phyloP scores from a whole-genome alignment of 306 rosid species.

The Vicia faba region DNA sequence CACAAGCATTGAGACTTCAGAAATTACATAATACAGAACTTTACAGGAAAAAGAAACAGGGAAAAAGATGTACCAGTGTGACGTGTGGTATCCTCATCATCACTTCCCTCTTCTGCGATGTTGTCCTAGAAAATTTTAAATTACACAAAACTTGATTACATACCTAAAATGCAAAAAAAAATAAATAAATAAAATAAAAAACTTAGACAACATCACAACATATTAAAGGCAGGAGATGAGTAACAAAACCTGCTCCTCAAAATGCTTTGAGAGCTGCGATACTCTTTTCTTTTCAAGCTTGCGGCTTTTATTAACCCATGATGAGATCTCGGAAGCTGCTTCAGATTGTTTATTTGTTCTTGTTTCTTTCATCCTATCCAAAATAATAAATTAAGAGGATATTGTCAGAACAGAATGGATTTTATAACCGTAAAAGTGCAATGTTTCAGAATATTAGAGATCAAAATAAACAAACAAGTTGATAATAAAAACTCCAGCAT shows the following conservation, averaged over 20 bases:
- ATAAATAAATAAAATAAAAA: not conserved
- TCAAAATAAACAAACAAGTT: slow-evolving; percentile 30
- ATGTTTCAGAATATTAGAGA: slow-evolving; percentile 14
- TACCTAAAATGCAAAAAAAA: slow-evolving; percentile 22
- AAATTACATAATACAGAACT: not conserved
- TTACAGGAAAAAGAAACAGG: slow-evolving; percentile 15
- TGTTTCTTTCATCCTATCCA: slow-evolving; percentile 73
- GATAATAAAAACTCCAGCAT: slow-evolving; percentile 17
- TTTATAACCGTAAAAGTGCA: not conserved
- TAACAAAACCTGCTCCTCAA: slow-evolving; percentile 84
- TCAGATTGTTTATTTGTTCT: slow-evolving; percentile 72
- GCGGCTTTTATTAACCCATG: slow-evolving; percentile 88
- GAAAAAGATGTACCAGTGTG: slow-evolving; percentile 49
- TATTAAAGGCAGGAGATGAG: not conserved
- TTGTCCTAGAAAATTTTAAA: slow-evolving; percentile 69
- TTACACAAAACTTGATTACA: slow-evolving; percentile 18
- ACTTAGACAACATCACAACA: not conserved
- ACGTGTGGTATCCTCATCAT: slow-evolving; percentile 62
- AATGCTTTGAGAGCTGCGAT: slow-evolving; percentile 75
- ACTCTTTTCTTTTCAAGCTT: slow-evolving; percentile 78
- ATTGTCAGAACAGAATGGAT: slow-evolving; percentile 26
- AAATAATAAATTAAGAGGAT: slow-evolving; percentile 13
- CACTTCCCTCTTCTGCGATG: slow-evolving; percentile 75
- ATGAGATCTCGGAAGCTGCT: slow-evolving; percentile 63
- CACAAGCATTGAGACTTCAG: not conserved